Evolutionary conservation across 331 rosid species (phyloP), one percentile per base, ranked within the genome.

Genomic region (Malus hybrid): DNA sequence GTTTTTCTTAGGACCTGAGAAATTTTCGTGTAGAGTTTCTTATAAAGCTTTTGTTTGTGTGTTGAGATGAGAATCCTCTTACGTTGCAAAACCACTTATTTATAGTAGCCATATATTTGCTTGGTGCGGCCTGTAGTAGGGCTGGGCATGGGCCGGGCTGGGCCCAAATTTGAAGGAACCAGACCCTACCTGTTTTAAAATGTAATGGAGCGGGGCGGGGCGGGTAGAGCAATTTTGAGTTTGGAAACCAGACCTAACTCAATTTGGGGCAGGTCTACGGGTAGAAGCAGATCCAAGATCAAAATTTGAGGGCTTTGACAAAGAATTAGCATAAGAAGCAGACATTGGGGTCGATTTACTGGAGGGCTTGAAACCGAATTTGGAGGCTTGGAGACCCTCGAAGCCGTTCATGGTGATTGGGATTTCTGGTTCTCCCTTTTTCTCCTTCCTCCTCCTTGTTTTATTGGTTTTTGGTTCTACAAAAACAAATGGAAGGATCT

Each of bases 331-430:
- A 8, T 76, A 68, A 58, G 89, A 64, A 16, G 78, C 68, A 42
- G 91, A 87, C 93, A 92, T 89, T 72, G 97, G 90, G 10, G 86
- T 88, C 18, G 88, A 80, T 72, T 92, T 89, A 3, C 89, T 87
- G 4, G 88, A 90, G 1, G 90, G 86, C 75, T 92, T 89, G 87
- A 88, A 79, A 5, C 86, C 92, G 71, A 60, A 92, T 81, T 89
- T 92, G 74, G 92, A 63, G 69, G 84, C 79, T 32, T 89, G 62
- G 77, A 92, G 90, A 65, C 91, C 93, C 78, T 90, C 87, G 77
- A 89, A 87, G 82, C 87, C 90, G 88, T 87, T 89, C 97, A 92
- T 88, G 77, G 77, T 77, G 36, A 30, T 24, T 18, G 28, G 34
- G 5, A 14, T 57, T 69, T 46, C 62, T 16, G 18, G 44, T 7